Percentiles rank a stretch among this genome's conserved stretches.
Conservation (phyloP, 208 protist genomes). For the Trypanosoma avium region DNA sequence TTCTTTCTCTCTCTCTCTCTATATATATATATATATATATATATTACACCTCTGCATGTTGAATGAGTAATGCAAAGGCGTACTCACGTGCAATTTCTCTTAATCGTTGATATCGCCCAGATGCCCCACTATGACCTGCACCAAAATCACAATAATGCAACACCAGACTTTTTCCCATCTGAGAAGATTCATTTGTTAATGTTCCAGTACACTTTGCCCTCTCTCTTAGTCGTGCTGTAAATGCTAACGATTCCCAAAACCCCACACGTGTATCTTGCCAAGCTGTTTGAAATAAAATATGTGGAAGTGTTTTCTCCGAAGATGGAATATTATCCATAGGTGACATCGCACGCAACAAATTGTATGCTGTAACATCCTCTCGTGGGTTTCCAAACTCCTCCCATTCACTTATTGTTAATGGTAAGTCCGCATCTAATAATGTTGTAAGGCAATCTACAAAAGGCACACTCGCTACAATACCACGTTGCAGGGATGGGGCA, state of each 20-base stretch:
- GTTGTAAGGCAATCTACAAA: conserved; percentile 91
- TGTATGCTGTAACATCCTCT: conserved; percentile 51
- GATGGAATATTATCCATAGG: conserved; percentile 71
- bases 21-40: conserved; percentile 15
- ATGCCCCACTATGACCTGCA: conserved; percentile 57
- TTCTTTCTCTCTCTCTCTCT: not conserved
- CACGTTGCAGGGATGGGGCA: conserved; percentile 53
- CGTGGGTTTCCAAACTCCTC: conserved; percentile 91
- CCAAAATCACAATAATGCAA: conserved; percentile 61
- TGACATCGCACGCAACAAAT: conserved; percentile 63
- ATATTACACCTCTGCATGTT: not conserved
- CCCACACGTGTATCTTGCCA: conserved; percentile 66
- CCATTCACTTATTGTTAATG: conserved; percentile 79
- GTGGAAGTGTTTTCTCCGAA: conserved; percentile 19
- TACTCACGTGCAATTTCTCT: conserved; percentile 68
- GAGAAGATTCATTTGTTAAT: not conserved
- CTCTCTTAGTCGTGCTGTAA: conserved; percentile 42
- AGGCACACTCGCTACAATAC: conserved; percentile 61
- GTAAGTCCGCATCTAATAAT: conserved; percentile 68
- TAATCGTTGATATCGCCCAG: conserved; percentile 57
- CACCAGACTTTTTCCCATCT: conserved; percentile 10
- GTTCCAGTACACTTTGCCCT: not conserved
- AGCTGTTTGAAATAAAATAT: conserved; percentile 64
- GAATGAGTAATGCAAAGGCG: conserved; percentile 41
- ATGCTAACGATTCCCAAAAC: conserved; percentile 67